These are phyloP conservation scores for Quercus lobata DNA, from an alignment of 331 rosid species.

Conservation along the genomic window DNA sequence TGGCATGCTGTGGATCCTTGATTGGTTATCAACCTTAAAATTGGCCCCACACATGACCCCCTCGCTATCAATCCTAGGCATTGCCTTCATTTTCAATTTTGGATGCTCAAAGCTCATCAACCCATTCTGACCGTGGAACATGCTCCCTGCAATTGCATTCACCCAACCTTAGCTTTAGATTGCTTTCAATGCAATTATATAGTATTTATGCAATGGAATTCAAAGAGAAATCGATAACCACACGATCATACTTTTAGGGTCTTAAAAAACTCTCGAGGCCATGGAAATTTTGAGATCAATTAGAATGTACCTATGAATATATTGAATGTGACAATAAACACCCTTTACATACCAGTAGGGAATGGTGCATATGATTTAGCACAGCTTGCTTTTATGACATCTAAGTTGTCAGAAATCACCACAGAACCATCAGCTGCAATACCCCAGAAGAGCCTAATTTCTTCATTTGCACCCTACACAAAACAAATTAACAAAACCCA, in stretches of 20 bases:
- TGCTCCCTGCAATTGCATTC: conserved; percentile 61
- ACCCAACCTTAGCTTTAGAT: background rate
- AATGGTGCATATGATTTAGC: conserved; percentile 94
- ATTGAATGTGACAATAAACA: background rate
- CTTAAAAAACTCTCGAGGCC: no score
- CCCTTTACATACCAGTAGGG: conserved; percentile 59
- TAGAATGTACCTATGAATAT: no score
- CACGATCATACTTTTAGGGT: no score
- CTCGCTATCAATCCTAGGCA: conserved; percentile 93
- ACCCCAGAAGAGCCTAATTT: conserved; percentile 72
- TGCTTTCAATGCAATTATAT: background rate
- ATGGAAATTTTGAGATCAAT: no score
- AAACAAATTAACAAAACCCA: background rate
- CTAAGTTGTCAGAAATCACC: conserved; percentile 70
- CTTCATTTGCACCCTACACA: conserved; percentile 68
- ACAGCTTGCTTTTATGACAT: conserved; percentile 66
- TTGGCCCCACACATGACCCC: conserved; percentile 93
- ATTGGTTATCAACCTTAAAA: conserved; percentile 79
- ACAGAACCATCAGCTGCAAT: conserved; percentile 76
- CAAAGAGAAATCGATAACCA: no score
- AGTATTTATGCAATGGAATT: no score
- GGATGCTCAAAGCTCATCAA: conserved; percentile 85
- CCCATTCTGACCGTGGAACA: conserved; percentile 88
- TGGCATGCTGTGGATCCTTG: conserved; percentile 62
- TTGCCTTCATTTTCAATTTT: conserved; percentile 79